Percentiles rank a stretch among this genome's conserved stretches.
phyloP scores from a whole-genome alignment of 2,329 filamentous ascomycete species.

The Ceratocystis cubensis region DNA sequence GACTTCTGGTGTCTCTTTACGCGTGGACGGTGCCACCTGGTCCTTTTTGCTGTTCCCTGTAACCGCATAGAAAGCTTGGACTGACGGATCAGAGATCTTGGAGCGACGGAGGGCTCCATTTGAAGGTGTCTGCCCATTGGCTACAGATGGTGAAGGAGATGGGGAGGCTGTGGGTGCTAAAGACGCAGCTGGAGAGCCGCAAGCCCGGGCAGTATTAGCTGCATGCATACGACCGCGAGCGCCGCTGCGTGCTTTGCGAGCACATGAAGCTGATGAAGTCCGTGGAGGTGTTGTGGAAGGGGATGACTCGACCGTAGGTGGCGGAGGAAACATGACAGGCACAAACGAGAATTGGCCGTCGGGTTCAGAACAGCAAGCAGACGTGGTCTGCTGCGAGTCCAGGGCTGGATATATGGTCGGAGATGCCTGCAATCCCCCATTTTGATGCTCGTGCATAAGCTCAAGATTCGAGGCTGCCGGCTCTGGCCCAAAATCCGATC shows the following conservation, averaged over 20 bases:
- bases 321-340: not conserved
- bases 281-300: not conserved
- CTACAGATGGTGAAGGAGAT: not conserved
- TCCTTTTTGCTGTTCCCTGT: slow-evolving; percentile 8
- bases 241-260: not conserved
- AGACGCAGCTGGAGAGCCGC: not conserved
- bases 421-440: not conserved
- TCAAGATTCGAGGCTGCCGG: too few species aligned
- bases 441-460: too few species aligned
- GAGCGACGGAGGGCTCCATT: not conserved
- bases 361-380: not conserved
- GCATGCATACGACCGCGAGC: not conserved
- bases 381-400: not conserved
- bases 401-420: not conserved
- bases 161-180: not conserved
- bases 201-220: not conserved
- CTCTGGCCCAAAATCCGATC: too few species aligned
- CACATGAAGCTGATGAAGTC: not conserved
- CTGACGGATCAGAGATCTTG: not conserved
- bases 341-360: not conserved
- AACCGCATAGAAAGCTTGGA: slow-evolving; percentile 2
- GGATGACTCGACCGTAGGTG: not conserved
- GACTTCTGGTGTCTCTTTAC: slow-evolving; percentile 1
- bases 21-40: slow-evolving; percentile 1
- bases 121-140: not conserved